These are phyloP conservation scores for Stentor roeselii DNA, from an alignment of 73 alveolate species.

Conservation along the genomic window DNA sequence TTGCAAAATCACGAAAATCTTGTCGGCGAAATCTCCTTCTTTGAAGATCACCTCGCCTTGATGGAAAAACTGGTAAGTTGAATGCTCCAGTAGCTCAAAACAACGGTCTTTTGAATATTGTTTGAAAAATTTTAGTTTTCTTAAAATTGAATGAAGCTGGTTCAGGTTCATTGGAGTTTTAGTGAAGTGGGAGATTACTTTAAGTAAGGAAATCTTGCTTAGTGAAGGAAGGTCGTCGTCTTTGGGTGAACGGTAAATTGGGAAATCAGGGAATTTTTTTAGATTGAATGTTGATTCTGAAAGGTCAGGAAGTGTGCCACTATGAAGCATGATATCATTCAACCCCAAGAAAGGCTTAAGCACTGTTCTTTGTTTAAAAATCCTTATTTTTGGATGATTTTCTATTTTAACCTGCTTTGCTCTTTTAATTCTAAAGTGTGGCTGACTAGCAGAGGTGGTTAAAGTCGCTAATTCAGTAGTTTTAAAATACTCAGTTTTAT, in stretches of 20 bases:
- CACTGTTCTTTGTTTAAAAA: background rate
- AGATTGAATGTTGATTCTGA: background rate
- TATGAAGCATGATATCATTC: background rate
- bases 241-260: background rate
- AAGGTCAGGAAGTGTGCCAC: background rate
- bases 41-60: slow-evolving; percentile 9
- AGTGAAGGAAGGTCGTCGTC: background rate
- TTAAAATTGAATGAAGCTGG: background rate
- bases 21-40: background rate
- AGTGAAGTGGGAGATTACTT: too few species aligned
- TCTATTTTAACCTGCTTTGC: background rate
- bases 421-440: too few species aligned
- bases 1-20: background rate
- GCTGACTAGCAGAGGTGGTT: background rate
- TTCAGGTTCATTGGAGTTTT: background rate
- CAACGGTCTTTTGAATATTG: background rate
- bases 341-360: background rate
- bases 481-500: too few species aligned
- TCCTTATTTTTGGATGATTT: background rate
- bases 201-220: background rate
- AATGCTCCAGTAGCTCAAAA: background rate
- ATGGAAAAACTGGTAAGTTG: background rate
- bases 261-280: background rate
- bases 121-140: background rate
- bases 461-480: background rate